These are phyloP conservation scores for Gymnopus androsaceus DNA, from an alignment of 1,284 basidiomycete species.

Conservation along the genomic window DNA sequence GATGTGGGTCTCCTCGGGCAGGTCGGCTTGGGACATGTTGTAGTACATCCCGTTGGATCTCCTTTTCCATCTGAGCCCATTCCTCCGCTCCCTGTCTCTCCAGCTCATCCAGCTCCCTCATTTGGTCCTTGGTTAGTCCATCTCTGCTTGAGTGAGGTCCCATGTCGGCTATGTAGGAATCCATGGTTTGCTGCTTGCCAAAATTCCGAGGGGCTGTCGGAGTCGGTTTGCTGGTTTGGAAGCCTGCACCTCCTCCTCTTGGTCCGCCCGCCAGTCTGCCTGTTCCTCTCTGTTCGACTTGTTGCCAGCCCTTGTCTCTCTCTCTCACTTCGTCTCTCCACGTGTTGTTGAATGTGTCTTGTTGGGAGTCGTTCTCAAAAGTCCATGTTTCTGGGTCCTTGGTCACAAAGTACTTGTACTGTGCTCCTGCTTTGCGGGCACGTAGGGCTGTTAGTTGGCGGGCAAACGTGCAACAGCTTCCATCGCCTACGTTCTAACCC, in stretches of 20 bases:
- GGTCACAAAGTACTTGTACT: conserved; percentile 18
- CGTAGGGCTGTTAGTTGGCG: neutral
- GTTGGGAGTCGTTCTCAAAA: neutral
- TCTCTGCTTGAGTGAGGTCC: too few relatives aligned
- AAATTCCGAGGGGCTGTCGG: too few relatives aligned
- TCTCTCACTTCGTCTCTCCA: neutral
- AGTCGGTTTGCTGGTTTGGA: neutral
- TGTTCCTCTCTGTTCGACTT: neutral
- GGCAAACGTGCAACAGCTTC: conserved; percentile 8
- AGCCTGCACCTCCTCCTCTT: neutral
- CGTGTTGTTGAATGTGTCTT: neutral
- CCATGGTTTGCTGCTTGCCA: too few relatives aligned
- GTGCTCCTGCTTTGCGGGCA: conserved; percentile 8
- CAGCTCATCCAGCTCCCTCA: too few relatives aligned
- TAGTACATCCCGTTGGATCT: neutral
- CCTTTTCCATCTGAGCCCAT: too few relatives aligned
- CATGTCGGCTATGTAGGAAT: too few relatives aligned
- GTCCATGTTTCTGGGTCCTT: conserved; percentile 14
- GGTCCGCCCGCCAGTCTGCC: neutral
- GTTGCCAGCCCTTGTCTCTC: neutral
- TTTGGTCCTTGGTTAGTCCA: too few relatives aligned
- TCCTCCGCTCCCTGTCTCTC: too few relatives aligned
- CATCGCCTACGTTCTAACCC: too few relatives aligned
- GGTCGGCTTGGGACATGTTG: neutral
- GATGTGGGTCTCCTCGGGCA: too few relatives aligned